Percentiles rank a stretch among this genome's conserved stretches.
These are phyloP conservation scores for Aspergillus sp. DNA, from an alignment of 2,329 filamentous ascomycete genomes.

Conservation along the genomic window DNA sequence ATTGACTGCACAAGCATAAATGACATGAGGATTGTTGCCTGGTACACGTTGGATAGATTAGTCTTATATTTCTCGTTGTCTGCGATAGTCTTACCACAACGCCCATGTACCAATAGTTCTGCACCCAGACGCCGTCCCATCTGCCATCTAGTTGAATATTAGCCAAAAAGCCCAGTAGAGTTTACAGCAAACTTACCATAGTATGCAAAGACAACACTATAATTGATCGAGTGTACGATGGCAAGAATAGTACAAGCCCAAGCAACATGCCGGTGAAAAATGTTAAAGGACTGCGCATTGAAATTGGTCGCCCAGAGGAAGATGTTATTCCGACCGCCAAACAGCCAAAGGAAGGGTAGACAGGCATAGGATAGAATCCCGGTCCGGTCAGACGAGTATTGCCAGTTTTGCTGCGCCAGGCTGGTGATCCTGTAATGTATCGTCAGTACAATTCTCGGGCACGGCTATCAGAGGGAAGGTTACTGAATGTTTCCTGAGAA, in stretches of 20 bases:
- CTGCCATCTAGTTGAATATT: neutral
- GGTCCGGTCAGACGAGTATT: conserved; percentile 64
- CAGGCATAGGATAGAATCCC: conserved; percentile 66
- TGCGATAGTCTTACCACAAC: conserved; percentile 24
- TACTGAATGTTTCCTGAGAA: conserved; percentile 21
- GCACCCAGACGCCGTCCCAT: neutral
- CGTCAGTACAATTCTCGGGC: neutral
- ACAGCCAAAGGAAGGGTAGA: conserved; percentile 66
- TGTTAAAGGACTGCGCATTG: conserved; percentile 66
- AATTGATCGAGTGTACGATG: neutral
- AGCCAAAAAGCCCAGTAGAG: neutral
- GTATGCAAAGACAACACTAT: neutral
- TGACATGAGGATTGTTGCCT: neutral
- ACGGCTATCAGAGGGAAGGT: neutral
- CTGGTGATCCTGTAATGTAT: neutral
- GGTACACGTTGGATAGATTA: too few relatives aligned
- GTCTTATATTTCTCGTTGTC: too few relatives aligned
- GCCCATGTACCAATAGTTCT: conserved; percentile 22
- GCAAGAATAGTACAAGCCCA: conserved; percentile 55
- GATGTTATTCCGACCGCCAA: conserved; percentile 66
- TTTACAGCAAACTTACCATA: neutral
- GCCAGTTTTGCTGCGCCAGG: conserved; percentile 33
- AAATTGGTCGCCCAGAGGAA: conserved; percentile 68
- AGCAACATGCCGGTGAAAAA: conserved; percentile 68
- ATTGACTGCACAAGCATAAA: neutral